Percentiles rank a stretch among this genome's conserved stretches.
Conservation (phyloP, 495 filamentous ascomycete genomes). For the Pseudoneurospora amorphoporcata region DNA sequence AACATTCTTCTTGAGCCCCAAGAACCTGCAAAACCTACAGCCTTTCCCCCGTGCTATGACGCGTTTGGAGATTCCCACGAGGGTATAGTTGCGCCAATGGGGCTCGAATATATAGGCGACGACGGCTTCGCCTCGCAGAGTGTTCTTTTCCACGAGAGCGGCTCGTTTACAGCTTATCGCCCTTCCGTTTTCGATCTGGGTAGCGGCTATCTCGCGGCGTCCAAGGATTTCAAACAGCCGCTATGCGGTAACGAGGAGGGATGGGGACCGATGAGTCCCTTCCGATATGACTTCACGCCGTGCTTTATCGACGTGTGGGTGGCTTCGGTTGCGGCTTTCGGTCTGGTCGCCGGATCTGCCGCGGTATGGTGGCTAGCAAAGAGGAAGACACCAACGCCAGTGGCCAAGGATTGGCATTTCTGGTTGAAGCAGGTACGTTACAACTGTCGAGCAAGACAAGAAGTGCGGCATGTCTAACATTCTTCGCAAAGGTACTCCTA, state of each 20-base stretch:
- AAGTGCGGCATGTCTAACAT: neutral
- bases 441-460: neutral
- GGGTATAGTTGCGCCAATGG: conserved; percentile 22
- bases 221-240: conserved; percentile 41
- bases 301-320: conserved; percentile 91
- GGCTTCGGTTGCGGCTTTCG: conserved; percentile 61
- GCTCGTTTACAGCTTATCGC: conserved; percentile 43
- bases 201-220: conserved; percentile 37
- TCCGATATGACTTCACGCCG: conserved; percentile 85
- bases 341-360: conserved; percentile 62
- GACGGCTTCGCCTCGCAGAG: conserved; percentile 26
- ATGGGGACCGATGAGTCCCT: conserved; percentile 84
- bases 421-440: conserved; percentile 74
- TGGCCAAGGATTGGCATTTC: conserved; percentile 89
- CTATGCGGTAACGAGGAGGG: conserved; percentile 83
- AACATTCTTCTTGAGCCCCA: neutral
- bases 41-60: conserved; percentile 16
- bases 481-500: conserved; percentile 49
- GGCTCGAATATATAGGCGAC: conserved; percentile 8
- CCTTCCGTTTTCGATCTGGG: conserved; percentile 26
- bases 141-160: conserved; percentile 37
- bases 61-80: conserved; percentile 1
- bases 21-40: neutral
- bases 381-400: conserved; percentile 51
- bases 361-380: conserved; percentile 59